Evolutionary conservation across 371 early-diverging fungal genomes (phyloP).

Genomic region (Syncephalis fuscata): DNA sequence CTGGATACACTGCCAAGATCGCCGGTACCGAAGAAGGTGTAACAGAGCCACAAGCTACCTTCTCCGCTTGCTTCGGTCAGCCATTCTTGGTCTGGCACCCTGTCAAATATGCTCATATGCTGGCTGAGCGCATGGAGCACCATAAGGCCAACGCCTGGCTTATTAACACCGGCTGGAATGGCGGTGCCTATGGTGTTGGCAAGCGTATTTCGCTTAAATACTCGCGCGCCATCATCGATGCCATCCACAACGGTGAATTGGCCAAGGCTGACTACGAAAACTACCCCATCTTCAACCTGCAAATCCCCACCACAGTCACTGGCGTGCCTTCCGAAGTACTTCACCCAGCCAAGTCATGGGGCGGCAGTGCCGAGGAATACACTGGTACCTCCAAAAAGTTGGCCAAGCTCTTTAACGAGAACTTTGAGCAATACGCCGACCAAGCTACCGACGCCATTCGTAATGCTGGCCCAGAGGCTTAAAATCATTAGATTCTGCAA

Average conservation of each 20-base stretch:
- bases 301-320: slow-evolving; percentile 58
- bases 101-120: slow-evolving; percentile 90
- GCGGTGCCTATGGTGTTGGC: slow-evolving; percentile 80
- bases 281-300: slow-evolving; percentile 72
- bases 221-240: slow-evolving; percentile 92
- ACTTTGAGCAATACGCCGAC: slow-evolving; percentile 78
- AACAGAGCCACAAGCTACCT: slow-evolving; percentile 84
- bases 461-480: slow-evolving; percentile 59
- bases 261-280: slow-evolving; percentile 59
- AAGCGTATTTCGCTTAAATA: slow-evolving; percentile 90
- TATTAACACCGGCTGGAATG: slow-evolving; percentile 97
- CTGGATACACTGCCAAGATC: slow-evolving; percentile 82
- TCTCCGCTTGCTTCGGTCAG: slow-evolving; percentile 92
- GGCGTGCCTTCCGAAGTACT: slow-evolving; percentile 75
- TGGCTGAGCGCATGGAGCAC: slow-evolving; percentile 82
- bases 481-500: no score
- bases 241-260: slow-evolving; percentile 86
- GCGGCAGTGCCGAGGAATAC: slow-evolving; percentile 44
- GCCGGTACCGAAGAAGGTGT: slow-evolving; percentile 96
- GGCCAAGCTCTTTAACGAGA: slow-evolving; percentile 68
- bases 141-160: slow-evolving; percentile 89
- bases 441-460: slow-evolving; percentile 59
- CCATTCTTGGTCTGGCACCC: slow-evolving; percentile 97
- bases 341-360: slow-evolving; percentile 79
- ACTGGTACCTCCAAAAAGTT: slow-evolving; percentile 49